Evolutionary conservation across 2,329 filamentous ascomycete species (phyloP), one percentile per base, ranked within the genome.

Genomic region (Ophiostoma sp.): DNA sequence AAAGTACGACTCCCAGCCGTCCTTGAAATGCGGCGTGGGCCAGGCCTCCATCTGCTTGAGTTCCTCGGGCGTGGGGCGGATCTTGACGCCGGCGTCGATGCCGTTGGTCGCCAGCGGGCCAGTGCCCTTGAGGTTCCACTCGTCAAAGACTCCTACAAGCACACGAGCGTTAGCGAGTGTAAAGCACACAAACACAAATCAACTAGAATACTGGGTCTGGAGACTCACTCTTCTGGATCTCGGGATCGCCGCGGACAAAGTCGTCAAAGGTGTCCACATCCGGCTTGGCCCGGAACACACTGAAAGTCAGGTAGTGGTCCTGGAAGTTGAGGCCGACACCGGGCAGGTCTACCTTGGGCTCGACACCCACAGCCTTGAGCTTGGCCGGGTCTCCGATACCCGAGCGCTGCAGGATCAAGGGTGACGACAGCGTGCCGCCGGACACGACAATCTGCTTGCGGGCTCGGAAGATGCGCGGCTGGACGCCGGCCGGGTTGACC

Each of bases 1-100:
- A 82, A 95, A 95, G 83, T 95, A 95, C 71, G 88, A 90, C 78
- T 95, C 89, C 92, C 92, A 95, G 2, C 92, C 92, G 7, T 88
- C 87, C 63, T 86, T 87, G 84, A 95, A 95, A 71, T 93, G 90
- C 12, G 89, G 89, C 66, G 89, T 93, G 0, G 92, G 92, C 91
- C 92, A 93, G 7, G 81, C 86, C 79, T 91, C 89, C 81, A 94
- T 92, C 78, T 90, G 84, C 69, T 87, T 85, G 22, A 93, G 85
- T 78, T 95, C 92, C 63, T 91, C 82, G 74, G 89, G 84, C 0
- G 87, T 92, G 0, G 92, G 92, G 1, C 92, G 87, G 78, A 94
- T 87, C 84, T 95, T 95, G 75, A 94, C 92, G 76, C 92, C 92
- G 3, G 92, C 92, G 0, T 95, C 92, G 76, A 95, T 94, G 75